Evolutionary conservation across 78 protist genomes (phyloP), one percentile per base, ranked within the genome.

Genomic region (Pelomyxa schiedti): DNA sequence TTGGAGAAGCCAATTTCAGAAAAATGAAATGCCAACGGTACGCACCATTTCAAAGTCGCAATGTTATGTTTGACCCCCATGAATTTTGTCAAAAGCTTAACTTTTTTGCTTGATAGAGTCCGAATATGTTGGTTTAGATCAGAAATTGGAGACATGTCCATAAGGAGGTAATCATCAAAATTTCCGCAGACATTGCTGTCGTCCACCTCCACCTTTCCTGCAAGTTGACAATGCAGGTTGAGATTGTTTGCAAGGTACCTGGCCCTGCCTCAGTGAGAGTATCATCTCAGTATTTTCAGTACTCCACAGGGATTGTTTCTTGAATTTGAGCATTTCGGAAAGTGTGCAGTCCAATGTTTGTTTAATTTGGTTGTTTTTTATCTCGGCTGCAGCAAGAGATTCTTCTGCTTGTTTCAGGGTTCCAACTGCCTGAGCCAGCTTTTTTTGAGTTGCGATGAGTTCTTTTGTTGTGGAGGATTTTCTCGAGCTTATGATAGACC

Each of bases 151-250:
- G 37, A 0, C 16, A 30, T 29, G 9, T 22, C 76, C 68, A 84
- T 67, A 42, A 79, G 69, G 16, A 75, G 42, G 9, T 53, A 73
- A 38, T 78, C 75, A 22, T 35, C 66, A 66, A 75, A 78, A 67
- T 77, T 80, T 7, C 86, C 79, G 28, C 74, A 79, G 1, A 84
- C 89, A 3, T 79, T 77, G 1, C 74, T 75, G n/a, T 84, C 80
- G 4, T 79, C 89, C 8, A 84, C 89, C 24, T 84, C 89, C 30
- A 84, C 52, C n/a, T n/a, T n/a, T n/a, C n/a, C n/a, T n/a, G n/a
- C n/a, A n/a, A n/a, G n/a, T n/a, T n/a, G n/a, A n/a, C n/a, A n/a
- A n/a, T n/a, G n/a, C n/a, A n/a, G n/a, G n/a, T n/a, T n/a, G n/a
- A n/a, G n/a, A n/a, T n/a, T n/a, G n/a, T n/a, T n/a, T n/a, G n/a